A percentile compares a stretch with the other conserved stretches of the same genome.
phyloP scores from a whole-genome alignment of 2,329 filamentous ascomycete species.

The Ceratocystis harringtonii region DNA sequence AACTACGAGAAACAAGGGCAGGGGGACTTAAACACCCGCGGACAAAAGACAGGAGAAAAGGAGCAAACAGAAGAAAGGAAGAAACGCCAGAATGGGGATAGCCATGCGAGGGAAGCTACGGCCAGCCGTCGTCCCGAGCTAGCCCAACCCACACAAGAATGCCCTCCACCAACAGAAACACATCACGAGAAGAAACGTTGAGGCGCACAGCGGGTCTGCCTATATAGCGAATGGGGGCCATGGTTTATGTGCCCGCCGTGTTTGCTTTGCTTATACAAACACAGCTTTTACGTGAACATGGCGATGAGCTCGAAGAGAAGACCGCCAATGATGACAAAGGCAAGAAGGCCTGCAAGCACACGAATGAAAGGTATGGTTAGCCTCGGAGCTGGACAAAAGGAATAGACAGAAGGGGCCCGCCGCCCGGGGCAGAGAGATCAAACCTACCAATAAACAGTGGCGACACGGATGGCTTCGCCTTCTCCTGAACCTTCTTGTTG shows the following conservation, averaged over 20 bases:
- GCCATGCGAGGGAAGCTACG: neutral
- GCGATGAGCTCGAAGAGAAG: constrained; percentile 43
- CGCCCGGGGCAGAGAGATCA: neutral
- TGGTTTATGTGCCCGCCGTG: no score
- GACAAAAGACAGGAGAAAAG: constrained; percentile 17
- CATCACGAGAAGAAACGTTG: neutral
- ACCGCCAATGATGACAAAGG: constrained; percentile 46
- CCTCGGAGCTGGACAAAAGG: neutral
- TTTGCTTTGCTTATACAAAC: neutral
- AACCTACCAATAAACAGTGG: constrained; percentile 48
- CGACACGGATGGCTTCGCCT: constrained; percentile 45
- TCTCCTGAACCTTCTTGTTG: constrained; percentile 44
- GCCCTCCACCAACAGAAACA: no score
- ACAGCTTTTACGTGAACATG: constrained; percentile 8
- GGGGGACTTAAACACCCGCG: neutral
- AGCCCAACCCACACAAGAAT: neutral
- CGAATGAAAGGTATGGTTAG: neutral
- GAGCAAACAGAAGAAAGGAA: constrained; percentile 7
- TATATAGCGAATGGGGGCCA: neutral
- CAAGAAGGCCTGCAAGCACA: constrained; percentile 34
- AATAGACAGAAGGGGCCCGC: neutral
- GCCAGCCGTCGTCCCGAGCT: neutral
- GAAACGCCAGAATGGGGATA: neutral
- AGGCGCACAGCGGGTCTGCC: neutral
- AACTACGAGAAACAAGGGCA: neutral